Percentiles rank a stretch among this genome's conserved stretches.
These are phyloP conservation scores for Tripterygium wilfordii DNA, from an alignment of 177 flowering plant species.

Conservation along the genomic window DNA sequence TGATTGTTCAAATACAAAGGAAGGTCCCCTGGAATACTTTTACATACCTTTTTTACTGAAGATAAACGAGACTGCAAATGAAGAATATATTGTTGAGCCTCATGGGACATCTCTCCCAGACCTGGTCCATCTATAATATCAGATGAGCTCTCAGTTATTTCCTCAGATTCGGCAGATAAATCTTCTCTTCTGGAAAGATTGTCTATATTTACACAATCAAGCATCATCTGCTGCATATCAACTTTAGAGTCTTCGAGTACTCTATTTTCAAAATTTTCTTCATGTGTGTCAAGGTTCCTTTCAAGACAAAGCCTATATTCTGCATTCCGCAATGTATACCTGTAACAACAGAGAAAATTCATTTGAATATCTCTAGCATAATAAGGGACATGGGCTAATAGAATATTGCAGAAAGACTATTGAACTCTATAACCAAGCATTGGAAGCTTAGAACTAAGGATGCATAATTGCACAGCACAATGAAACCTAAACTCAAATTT, in stretches of 20 bases:
- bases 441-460: no score
- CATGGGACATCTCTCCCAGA: slow-evolving; percentile 60
- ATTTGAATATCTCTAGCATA: no score
- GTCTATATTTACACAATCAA: slow-evolving; percentile 16
- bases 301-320: slow-evolving; percentile 82
- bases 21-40: not conserved
- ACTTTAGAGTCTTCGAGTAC: slow-evolving; percentile 22
- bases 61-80: slow-evolving; percentile 54
- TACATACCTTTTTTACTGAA: slow-evolving; percentile 54
- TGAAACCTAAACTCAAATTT: no score
- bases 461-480: no score
- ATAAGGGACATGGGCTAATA: no score
- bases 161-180: slow-evolving; percentile 17
- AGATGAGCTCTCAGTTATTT: slow-evolving; percentile 12
- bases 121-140: slow-evolving; percentile 30
- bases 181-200: slow-evolving; percentile 16
- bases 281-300: slow-evolving; percentile 56
- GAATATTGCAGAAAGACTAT: no score
- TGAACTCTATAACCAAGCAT: no score
- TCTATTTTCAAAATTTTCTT: slow-evolving; percentile 23
- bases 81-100: slow-evolving; percentile 53
- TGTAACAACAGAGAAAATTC: slow-evolving; percentile 19
- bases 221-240: slow-evolving; percentile 23
- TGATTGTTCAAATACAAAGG: not conserved
- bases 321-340: slow-evolving; percentile 82